These are phyloP conservation scores for Nakaseomyces glabratus DNA, from an alignment of 1,139 yeast species.

Conservation along the genomic window DNA sequence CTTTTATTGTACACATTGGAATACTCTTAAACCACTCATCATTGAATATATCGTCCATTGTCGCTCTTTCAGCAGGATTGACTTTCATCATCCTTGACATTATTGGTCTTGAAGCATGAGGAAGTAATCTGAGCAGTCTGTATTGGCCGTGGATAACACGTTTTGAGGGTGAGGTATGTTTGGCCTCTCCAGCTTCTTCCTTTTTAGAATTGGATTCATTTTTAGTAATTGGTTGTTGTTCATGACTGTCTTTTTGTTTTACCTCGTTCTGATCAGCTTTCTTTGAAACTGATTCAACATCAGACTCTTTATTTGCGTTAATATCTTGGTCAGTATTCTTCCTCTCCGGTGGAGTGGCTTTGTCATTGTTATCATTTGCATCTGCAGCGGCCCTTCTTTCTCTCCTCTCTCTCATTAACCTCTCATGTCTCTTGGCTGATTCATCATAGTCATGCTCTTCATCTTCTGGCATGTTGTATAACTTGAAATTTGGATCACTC, in stretches of 20 bases:
- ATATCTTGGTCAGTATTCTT: background rate
- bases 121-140: slow-evolving; percentile 73
- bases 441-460: slow-evolving; percentile 37
- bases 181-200: slow-evolving; percentile 1
- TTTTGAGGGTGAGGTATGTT: slow-evolving; percentile 5
- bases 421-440: slow-evolving; percentile 41
- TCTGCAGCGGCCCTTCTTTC: too few species aligned
- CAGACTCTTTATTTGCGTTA: slow-evolving; percentile 1
- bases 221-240: background rate
- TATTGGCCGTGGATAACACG: slow-evolving; percentile 60
- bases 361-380: too few species aligned
- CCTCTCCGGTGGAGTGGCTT: too few species aligned
- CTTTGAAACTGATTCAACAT: background rate
- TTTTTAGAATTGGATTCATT: background rate
- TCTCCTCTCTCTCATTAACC: slow-evolving; percentile 29
- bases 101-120: slow-evolving; percentile 74
- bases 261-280: background rate
- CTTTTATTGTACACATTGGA: slow-evolving; percentile 36
- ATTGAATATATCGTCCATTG: slow-evolving; percentile 53
- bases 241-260: background rate
- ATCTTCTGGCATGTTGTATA: slow-evolving; percentile 39
- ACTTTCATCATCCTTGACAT: slow-evolving; percentile 64
- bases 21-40: slow-evolving; percentile 71
- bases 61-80: slow-evolving; percentile 60
- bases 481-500: slow-evolving; percentile 71